These are phyloP conservation scores for Suillus lakei DNA, from an alignment of 768 basidiomycete species.

Conservation along the genomic window DNA sequence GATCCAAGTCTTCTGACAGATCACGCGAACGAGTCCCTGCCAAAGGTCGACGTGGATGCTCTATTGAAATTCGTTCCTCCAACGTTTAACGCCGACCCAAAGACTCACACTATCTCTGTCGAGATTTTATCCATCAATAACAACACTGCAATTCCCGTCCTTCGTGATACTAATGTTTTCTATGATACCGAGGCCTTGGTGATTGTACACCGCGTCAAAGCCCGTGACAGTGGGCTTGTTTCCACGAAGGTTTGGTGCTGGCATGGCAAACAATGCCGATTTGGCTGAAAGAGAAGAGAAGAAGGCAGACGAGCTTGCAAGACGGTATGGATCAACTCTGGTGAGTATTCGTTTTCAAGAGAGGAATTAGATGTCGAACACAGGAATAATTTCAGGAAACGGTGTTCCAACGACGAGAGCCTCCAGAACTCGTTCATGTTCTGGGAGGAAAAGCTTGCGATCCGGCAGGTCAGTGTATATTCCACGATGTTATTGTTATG, in stretches of 20 bases:
- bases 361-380: background rate
- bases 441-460: slow-evolving; percentile 76
- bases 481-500: background rate
- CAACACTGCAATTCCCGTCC: slow-evolving; percentile 49
- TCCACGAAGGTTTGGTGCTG: slow-evolving; percentile 78
- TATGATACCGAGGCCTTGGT: slow-evolving; percentile 76
- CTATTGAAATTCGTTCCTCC: slow-evolving; percentile 42
- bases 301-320: slow-evolving; percentile 72
- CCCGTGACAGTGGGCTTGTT: slow-evolving; percentile 65
- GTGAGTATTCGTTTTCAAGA: slow-evolving; percentile 43
- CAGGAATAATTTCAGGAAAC: slow-evolving; percentile 27
- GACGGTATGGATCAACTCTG: slow-evolving; percentile 68
- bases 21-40: slow-evolving; percentile 48
- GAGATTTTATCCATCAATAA: slow-evolving; percentile 69
- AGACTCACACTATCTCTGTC: slow-evolving; percentile 66
- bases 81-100: slow-evolving; percentile 33
- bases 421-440: slow-evolving; percentile 59
- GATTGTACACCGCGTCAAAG: slow-evolving; percentile 72
- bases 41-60: slow-evolving; percentile 51
- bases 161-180: slow-evolving; percentile 56
- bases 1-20: slow-evolving; percentile 31
- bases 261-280: slow-evolving; percentile 59
- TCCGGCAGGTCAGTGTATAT: slow-evolving; percentile 62
- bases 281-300: slow-evolving; percentile 65
- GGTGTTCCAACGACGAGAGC: slow-evolving; percentile 67